Percentiles rank a stretch among this genome's conserved stretches.
These are phyloP conservation scores for Hansfordia pulvinata DNA, from an alignment of 2,329 filamentous ascomycete species.

Conservation along the genomic window DNA sequence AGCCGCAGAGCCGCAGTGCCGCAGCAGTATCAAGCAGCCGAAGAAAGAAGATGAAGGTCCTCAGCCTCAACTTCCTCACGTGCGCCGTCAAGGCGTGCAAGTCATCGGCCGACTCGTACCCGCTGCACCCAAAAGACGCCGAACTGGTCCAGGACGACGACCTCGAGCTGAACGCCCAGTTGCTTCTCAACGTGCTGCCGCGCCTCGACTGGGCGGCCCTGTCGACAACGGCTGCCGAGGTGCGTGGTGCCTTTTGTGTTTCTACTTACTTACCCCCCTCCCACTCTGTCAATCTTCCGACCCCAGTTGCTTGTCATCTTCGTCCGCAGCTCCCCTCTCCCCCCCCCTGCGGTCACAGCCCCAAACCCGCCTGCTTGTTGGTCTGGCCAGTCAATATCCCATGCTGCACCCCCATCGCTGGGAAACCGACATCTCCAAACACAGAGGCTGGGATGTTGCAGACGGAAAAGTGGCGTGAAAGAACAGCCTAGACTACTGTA, in stretches of 20 bases:
- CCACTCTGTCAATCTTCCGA: no score
- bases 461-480: no score
- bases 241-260: constrained; percentile 23
- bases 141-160: constrained; percentile 78
- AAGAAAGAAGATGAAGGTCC: constrained; percentile 63
- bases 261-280: not conserved
- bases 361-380: no score
- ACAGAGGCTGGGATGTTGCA: no score
- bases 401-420: no score
- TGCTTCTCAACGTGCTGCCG: constrained; percentile 75
- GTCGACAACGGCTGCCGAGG: constrained; percentile 62
- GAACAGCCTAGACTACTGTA: constrained; percentile 4
- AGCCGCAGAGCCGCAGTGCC: not conserved
- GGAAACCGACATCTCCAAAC: no score
- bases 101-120: constrained; percentile 64
- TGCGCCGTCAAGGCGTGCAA: constrained; percentile 96
- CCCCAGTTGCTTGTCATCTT: no score
- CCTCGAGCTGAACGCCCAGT: constrained; percentile 64
- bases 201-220: constrained; percentile 82
- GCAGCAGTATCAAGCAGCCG: not conserved
- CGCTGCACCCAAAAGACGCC: constrained; percentile 82
- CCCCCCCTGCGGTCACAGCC: constrained; percentile 1
- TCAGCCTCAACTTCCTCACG: constrained; percentile 91
- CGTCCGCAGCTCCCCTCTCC: not conserved
- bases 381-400: no score